Evolutionary conservation across 2,329 filamentous ascomycete genomes (phyloP).

Genomic region (Onygenales sp.): DNA sequence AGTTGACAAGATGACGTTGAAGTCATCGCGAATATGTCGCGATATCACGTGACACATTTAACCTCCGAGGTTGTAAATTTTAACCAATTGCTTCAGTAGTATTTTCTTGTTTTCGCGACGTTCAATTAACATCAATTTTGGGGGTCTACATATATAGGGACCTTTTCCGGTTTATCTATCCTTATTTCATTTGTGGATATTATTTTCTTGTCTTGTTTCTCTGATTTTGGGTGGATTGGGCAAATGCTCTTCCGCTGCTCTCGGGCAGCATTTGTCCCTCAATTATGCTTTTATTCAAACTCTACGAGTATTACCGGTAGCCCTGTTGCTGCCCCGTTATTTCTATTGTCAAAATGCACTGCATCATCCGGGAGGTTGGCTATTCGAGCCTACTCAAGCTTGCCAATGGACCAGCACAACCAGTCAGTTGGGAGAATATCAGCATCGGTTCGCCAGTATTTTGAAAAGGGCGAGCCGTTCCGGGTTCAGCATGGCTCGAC

Average conservation of each 20-base stretch:
- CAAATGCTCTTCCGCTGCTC: not conserved
- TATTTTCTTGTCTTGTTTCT: not conserved
- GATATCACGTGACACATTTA: too few species aligned
- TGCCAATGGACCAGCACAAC: conserved; percentile 31
- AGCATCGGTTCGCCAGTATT: conserved; percentile 36
- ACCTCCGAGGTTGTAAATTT: too few species aligned
- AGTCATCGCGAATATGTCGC: too few species aligned
- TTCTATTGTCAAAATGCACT: not conserved
- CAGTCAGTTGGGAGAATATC: conserved; percentile 38
- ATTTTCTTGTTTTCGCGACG: too few species aligned
- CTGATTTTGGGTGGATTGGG: not conserved
- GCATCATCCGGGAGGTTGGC: not conserved
- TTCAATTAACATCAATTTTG: too few species aligned
- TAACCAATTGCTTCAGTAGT: too few species aligned
- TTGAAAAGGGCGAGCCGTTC: conserved; percentile 49
- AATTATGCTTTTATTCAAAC: not conserved
- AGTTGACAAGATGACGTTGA: too few species aligned
- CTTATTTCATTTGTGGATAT: not conserved
- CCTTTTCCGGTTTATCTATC: too few species aligned
- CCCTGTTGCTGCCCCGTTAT: not conserved
- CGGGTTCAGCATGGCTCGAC: conserved; percentile 70
- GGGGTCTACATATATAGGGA: too few species aligned
- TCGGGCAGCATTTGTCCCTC: not conserved
- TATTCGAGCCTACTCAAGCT: not conserved
- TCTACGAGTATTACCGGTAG: not conserved